phyloP scores from a whole-genome alignment of 2,329 filamentous ascomycete genomes.

The Fusarium decemcellulare region DNA sequence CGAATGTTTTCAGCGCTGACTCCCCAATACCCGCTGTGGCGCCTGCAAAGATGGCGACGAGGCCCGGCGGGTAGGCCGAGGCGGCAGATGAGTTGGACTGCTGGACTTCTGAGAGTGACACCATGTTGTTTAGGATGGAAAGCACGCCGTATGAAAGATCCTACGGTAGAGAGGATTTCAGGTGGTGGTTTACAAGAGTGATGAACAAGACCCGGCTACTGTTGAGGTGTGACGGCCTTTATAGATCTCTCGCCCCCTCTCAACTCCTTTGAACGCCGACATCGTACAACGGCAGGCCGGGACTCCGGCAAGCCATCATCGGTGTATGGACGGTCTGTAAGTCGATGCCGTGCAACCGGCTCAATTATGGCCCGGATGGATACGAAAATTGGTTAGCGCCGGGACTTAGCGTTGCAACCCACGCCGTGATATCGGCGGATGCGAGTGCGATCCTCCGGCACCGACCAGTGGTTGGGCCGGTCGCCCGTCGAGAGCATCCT shows the following conservation, averaged over 20 bases:
- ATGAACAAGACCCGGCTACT: no score
- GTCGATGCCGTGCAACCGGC: constrained; percentile 1
- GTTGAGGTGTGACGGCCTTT: not conserved
- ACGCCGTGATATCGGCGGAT: not conserved
- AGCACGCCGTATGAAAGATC: not conserved
- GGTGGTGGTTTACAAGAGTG: not conserved
- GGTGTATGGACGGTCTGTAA: not conserved
- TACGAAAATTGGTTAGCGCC: constrained; percentile 43
- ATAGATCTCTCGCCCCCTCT: not conserved
- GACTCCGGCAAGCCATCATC: constrained; percentile 2
- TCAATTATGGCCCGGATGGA: constrained; percentile 24
- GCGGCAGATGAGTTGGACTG: constrained; percentile 26
- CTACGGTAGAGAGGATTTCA: not conserved
- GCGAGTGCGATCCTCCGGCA: constrained; percentile 30
- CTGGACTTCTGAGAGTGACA: constrained; percentile 27
- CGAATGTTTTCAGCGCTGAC: constrained; percentile 61
- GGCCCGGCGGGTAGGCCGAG: constrained; percentile 24
- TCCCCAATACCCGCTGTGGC: constrained; percentile 70
- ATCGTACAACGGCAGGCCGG: not conserved
- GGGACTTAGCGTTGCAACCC: not conserved
- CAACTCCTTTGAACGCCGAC: not conserved
- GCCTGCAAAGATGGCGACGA: constrained; percentile 66
- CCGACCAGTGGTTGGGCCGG: not conserved
- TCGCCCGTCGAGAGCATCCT: not conserved
- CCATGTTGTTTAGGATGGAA: constrained; percentile 15